Percentiles rank a stretch among this genome's conserved stretches.
Evolutionary conservation across 192 early-diverging fungal species (phyloP).

Genomic region (Podochytrium sp.): DNA sequence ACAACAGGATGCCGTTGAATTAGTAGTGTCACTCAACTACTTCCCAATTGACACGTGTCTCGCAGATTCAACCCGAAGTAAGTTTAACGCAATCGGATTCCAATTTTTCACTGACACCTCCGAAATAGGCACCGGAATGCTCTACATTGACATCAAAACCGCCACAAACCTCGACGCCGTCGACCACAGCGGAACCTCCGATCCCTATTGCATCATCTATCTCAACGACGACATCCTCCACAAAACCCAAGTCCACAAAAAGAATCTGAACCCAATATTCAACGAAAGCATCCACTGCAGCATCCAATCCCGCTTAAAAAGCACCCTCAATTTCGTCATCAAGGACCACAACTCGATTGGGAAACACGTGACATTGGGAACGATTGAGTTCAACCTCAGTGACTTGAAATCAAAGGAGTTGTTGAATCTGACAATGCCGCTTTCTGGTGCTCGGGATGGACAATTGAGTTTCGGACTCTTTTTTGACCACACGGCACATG

Average conservation of each 20-base stretch:
- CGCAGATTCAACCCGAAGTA: constrained; percentile 15
- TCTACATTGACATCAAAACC: constrained; percentile 52
- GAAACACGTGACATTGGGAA: constrained; percentile 69
- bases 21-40: constrained; percentile 3
- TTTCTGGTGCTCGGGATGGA: constrained; percentile 29
- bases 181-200: constrained; percentile 54
- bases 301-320: constrained; percentile 43
- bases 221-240: constrained; percentile 50
- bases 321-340: constrained; percentile 57
- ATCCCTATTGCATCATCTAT: constrained; percentile 50
- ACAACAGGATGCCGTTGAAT: not conserved
- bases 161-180: constrained; percentile 61
- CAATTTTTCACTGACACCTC: not conserved
- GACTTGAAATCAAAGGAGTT: constrained; percentile 33
- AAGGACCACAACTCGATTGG: constrained; percentile 86
- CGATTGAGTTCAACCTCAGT: constrained; percentile 42
- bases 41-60: constrained; percentile 5
- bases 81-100: too few relatives aligned
- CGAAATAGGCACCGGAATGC: constrained; percentile 40
- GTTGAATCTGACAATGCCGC: constrained; percentile 15
- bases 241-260: constrained; percentile 78
- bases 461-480: constrained; percentile 34
- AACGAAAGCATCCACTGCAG: constrained; percentile 48
- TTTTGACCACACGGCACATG: constrained; percentile 42
- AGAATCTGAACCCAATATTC: constrained; percentile 72